Conservation (phyloP, 257 asterid species). For the Coffea eugenioides region DNA sequence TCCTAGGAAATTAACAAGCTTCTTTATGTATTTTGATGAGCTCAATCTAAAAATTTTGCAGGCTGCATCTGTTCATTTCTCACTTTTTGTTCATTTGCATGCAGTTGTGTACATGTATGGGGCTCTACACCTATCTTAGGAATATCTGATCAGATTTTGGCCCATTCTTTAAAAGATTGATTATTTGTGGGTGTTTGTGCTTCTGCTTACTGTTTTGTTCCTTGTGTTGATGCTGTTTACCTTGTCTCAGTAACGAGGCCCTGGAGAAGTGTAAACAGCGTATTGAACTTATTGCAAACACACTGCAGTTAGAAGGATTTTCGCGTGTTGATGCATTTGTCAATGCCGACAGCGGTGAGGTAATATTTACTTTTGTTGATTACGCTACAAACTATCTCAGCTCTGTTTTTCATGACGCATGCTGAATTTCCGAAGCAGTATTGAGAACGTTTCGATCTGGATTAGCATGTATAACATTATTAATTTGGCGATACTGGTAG, state of each 20-base stretch:
- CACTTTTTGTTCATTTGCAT: neutral
- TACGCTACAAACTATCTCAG: neutral
- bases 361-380: slow-evolving; percentile 25
- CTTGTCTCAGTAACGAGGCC: slow-evolving; percentile 47
- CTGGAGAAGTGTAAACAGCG: slow-evolving; percentile 61
- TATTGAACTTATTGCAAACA: slow-evolving; percentile 77
- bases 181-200: neutral
- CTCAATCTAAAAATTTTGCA: neutral
- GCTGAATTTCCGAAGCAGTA: neutral
- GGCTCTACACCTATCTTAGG: neutral
- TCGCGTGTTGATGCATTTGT: slow-evolving; percentile 88
- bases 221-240: slow-evolving; percentile 14
- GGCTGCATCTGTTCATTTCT: neutral
- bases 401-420: neutral
- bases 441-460: neutral
- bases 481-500: neutral
- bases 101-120: neutral
- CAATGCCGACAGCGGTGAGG: slow-evolving; percentile 82
- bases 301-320: slow-evolving; percentile 78
- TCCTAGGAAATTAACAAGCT: neutral
- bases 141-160: neutral
- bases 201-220: neutral
- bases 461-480: neutral
- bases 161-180: neutral
- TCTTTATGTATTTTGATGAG: neutral